Conservation (phyloP, 345 rosid species). For the Tarenaya hassleriana region DNA sequence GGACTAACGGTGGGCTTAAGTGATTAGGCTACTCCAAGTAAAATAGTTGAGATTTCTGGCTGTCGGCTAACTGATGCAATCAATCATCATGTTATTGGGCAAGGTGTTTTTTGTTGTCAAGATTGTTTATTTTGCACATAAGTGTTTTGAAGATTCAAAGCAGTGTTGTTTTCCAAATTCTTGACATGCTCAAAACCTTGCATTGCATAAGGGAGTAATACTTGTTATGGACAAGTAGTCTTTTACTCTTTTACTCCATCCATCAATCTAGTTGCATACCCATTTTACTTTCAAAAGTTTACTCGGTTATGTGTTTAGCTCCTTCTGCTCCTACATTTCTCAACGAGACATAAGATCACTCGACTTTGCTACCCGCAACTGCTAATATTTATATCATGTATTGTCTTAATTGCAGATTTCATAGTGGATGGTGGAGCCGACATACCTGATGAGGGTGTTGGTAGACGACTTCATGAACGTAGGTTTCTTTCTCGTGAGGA, state of each 20-base stretch:
- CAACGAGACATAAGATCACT: background rate
- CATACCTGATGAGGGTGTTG: constrained; percentile 68
- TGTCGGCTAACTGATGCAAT: too few species aligned
- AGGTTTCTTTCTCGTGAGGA: constrained; percentile 67
- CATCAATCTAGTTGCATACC: too few species aligned
- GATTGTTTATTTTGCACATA: too few species aligned
- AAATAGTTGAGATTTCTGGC: background rate
- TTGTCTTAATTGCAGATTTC: constrained; percentile 47
- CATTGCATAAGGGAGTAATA: background rate
- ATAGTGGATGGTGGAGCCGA: constrained; percentile 73
- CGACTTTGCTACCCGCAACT: background rate
- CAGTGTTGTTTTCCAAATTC: too few species aligned
- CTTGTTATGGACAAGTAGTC: background rate
- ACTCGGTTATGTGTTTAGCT: background rate
- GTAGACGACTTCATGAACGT: constrained; percentile 66
- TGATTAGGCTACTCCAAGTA: background rate
- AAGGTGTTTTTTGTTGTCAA: too few species aligned
- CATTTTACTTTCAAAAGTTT: background rate
- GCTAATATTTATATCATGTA: background rate
- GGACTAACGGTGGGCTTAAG: background rate
- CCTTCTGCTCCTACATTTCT: background rate
- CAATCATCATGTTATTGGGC: too few species aligned
- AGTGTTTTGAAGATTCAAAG: too few species aligned
- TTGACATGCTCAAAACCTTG: too few species aligned
- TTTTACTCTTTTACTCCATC: background rate